These are phyloP conservation scores for Actinomortierella ambigua DNA, from an alignment of 371 early-diverging fungal genomes.

Conservation along the genomic window DNA sequence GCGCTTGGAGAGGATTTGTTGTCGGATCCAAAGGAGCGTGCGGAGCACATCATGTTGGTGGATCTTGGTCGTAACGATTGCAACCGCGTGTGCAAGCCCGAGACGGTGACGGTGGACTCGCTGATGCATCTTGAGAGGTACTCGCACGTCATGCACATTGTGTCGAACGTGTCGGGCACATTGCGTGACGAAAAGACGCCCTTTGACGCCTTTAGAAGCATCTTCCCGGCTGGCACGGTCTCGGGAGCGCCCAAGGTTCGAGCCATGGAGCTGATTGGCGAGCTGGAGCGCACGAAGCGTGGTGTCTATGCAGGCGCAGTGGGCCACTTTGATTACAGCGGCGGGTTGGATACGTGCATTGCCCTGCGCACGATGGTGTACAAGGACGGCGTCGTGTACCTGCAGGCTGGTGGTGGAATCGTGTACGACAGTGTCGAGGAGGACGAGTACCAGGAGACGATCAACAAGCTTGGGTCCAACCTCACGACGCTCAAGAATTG, in stretches of 20 bases:
- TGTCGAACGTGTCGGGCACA: slow-evolving; percentile 89
- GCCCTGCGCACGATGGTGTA: slow-evolving; percentile 97
- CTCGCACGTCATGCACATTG: slow-evolving; percentile 98
- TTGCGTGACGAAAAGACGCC: slow-evolving; percentile 87
- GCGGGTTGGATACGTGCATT: slow-evolving; percentile 95
- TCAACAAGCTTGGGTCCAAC: slow-evolving; percentile 93
- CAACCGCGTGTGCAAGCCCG: slow-evolving; percentile 93
- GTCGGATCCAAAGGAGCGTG: slow-evolving; percentile 90
- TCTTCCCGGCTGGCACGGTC: slow-evolving; percentile 98
- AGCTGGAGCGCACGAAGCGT: slow-evolving; percentile 88
- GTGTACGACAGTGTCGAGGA: slow-evolving; percentile 92
- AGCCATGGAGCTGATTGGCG: slow-evolving; percentile 93
- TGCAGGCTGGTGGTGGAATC: slow-evolving; percentile 96
- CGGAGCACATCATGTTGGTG: slow-evolving; percentile 98
- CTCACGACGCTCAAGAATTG: slow-evolving; percentile 85
- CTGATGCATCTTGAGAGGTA: slow-evolving; percentile 96
- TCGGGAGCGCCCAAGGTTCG: slow-evolving; percentile 97
- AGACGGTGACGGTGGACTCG: slow-evolving; percentile 91
- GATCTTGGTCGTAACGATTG: slow-evolving; percentile 97
- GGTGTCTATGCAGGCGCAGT: slow-evolving; percentile 97
- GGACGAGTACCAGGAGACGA: slow-evolving; percentile 93
- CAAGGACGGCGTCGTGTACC: slow-evolving; percentile 92
- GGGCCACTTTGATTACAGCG: slow-evolving; percentile 93
- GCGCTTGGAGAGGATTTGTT: slow-evolving; percentile 84
- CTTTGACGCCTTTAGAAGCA: slow-evolving; percentile 95